phyloP scores from a whole-genome alignment of 345 rosid genomes.

The Lumnitzera littorea region DNA sequence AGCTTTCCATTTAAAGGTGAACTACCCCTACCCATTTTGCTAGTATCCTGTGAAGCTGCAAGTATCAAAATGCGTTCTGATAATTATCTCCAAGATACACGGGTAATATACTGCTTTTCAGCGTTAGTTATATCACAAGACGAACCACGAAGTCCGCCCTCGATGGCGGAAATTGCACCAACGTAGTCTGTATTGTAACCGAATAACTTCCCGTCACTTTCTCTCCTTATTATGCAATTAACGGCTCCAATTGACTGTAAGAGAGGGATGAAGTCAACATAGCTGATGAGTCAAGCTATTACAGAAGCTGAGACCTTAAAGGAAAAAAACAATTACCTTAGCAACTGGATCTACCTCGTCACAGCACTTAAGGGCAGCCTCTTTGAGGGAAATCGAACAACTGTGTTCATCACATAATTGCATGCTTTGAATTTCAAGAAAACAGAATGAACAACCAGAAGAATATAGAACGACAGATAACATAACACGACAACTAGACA shows the following conservation, averaged over 20 bases:
- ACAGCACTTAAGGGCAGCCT: slow-evolving; percentile 71
- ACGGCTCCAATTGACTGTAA: slow-evolving; percentile 93
- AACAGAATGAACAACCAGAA: neutral
- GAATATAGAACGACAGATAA: neutral
- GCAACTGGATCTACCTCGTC: slow-evolving; percentile 91
- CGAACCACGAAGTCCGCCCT: slow-evolving; percentile 79
- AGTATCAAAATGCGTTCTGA: neutral
- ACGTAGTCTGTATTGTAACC: slow-evolving; percentile 87
- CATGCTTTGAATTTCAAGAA: slow-evolving; percentile 3
- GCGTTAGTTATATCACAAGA: slow-evolving; percentile 4
- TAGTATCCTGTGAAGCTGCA: slow-evolving; percentile 35
- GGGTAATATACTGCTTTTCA: too few species aligned
- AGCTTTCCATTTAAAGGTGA: slow-evolving; percentile 74
- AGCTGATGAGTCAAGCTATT: neutral
- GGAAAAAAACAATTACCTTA: slow-evolving; percentile 35
- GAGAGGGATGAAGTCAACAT: neutral
- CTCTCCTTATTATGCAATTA: slow-evolving; percentile 74
- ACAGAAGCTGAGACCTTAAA: neutral
- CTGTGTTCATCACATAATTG: slow-evolving; percentile 33
- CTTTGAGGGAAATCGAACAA: slow-evolving; percentile 90
- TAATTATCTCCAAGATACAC: too few species aligned
- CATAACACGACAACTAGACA: neutral
- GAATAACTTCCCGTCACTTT: slow-evolving; percentile 62
- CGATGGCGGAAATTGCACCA: slow-evolving; percentile 96
- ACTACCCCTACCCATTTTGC: slow-evolving; percentile 20